Percentiles rank a stretch among this genome's conserved stretches.
phyloP scores from a whole-genome alignment of 2,329 filamentous ascomycete genomes.

The Domatiomyces globalis region DNA sequence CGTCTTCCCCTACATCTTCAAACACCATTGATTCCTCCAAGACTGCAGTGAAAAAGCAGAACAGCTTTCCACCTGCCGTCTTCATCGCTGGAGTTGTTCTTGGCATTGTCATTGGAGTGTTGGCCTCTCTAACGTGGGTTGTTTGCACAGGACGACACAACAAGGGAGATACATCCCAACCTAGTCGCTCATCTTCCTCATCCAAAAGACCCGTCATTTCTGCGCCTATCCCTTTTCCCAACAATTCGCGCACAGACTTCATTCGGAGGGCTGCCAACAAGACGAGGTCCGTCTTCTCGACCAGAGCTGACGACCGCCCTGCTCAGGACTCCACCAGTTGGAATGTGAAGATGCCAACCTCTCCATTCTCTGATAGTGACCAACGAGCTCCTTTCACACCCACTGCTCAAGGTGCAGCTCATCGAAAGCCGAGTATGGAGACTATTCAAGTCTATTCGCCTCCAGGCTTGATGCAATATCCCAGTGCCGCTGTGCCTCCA shows the following conservation, averaged over 20 bases:
- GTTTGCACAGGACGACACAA: conserved; percentile 24
- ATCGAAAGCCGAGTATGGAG: conserved; percentile 25
- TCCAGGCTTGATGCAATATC: conserved; percentile 19
- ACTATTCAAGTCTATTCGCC: conserved; percentile 36
- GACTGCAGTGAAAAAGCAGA: conserved; percentile 19
- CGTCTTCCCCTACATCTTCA: conserved; percentile 8
- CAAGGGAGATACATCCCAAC: conserved; percentile 4
- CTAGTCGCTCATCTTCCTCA: conserved; percentile 6
- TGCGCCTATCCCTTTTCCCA: conserved; percentile 10
- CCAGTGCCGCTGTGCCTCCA: conserved; percentile 12
- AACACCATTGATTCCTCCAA: conserved; percentile 8
- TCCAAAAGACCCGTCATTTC: conserved; percentile 16
- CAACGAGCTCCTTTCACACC: conserved; percentile 4
- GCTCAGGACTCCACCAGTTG: conserved; percentile 4
- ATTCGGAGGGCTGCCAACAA: conserved; percentile 16
- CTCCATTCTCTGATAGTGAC: conserved; percentile 12
- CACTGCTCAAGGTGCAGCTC: conserved; percentile 15
- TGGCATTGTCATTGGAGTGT: conserved; percentile 30
- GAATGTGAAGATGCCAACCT: conserved; percentile 16
- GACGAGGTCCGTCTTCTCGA: conserved; percentile 16
- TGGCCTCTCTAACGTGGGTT: conserved; percentile 40
- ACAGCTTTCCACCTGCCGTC: conserved; percentile 28
- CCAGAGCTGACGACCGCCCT: conserved; percentile 9
- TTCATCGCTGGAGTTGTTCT: conserved; percentile 34
- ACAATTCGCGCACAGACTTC: not conserved